Percentiles rank a stretch among this genome's conserved stretches.
phyloP scores from a whole-genome alignment of 1,284 basidiomycete species.

The Moniliophthora roreri region DNA sequence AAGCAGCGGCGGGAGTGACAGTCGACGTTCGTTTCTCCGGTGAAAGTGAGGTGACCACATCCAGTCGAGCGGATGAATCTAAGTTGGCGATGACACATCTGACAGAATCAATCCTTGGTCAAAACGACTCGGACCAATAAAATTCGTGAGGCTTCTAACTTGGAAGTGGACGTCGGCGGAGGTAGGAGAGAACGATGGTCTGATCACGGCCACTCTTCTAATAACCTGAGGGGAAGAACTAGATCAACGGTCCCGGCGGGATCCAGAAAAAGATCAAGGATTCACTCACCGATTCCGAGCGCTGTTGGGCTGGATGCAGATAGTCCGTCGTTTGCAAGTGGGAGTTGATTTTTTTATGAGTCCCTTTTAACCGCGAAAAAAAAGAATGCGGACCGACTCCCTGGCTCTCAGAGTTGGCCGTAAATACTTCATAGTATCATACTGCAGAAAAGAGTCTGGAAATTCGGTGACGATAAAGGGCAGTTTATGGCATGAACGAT shows the following conservation, averaged over 20 bases:
- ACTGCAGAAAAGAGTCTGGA: constrained; percentile 10
- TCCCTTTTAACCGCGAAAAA: constrained; percentile 15
- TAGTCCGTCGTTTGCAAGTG: background rate
- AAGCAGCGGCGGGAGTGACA: constrained; percentile 46
- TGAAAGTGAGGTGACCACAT: constrained; percentile 60
- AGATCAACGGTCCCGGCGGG: background rate
- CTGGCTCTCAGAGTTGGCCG: constrained; percentile 3
- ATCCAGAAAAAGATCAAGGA: too few relatives aligned
- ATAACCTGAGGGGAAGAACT: background rate
- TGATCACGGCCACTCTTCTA: background rate
- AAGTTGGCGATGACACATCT: constrained; percentile 67
- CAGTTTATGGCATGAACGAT: constrained; percentile 14
- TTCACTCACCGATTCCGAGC: too few relatives aligned
- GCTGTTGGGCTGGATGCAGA: too few relatives aligned
- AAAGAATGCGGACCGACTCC: constrained; percentile 11
- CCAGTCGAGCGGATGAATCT: constrained; percentile 45
- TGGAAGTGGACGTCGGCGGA: constrained; percentile 47
- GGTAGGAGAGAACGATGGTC: constrained; percentile 45
- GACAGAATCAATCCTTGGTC: constrained; percentile 10
- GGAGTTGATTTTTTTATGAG: background rate
- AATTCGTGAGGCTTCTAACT: background rate
- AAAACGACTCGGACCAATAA: constrained; percentile 20
- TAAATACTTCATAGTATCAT: constrained; percentile 7
- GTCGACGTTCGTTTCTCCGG: constrained; percentile 51
- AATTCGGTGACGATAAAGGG: constrained; percentile 14